Base-by-base conservation (phyloP, 352 stramenopile species). In the Phytophthora idaei region DNA sequence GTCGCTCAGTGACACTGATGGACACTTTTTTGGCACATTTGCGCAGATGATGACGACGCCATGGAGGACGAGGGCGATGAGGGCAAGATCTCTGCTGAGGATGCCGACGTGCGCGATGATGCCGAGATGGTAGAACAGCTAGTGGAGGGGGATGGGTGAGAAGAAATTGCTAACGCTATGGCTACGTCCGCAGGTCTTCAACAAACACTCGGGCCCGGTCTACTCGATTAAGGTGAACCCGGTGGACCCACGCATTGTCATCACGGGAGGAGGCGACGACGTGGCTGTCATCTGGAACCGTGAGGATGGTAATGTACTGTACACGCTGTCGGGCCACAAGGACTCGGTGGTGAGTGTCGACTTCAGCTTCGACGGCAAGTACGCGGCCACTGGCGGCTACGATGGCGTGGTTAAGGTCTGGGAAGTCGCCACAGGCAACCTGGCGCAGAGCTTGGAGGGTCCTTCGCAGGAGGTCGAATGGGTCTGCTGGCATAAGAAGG, bases 391-490 rank as follows among this genome's bases (percentile, higher is more conserved):
- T 46, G 90, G 87, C 36, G 88, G 88, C 55, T 96, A 92, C 67
- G 90, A 97, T 46, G 90, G 88, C 1, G 58, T 93, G 9, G 87
- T 97, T 34, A 96, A 95, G 67, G 67, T 97, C n/a, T 97, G 90
- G 89, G 87, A 97, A 14, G 81, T 94, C 7, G 71, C 87, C 2
- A 93, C 88, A 4, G 91, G 90, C n/a, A 75, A 69, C 25, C 76
- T 96, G 42, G 75, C 94, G 37, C 78, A 94, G 62, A 95, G 66
- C 42, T 72, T 97, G 9, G 90, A 97, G 64, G 91, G 91, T 1
- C 91, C 91, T 14, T 95, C 89, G 46, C 82, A 96, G 57, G 91
- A 97, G 54, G 87, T 97, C 29, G 91, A 97, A 72, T 97, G 89
- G 89, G 74, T 97, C 29, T 83, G 71, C 47, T 97, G 91, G 91